Conservation (phyloP, 1,139 yeast genomes). For the Kodamaea derodonti region DNA sequence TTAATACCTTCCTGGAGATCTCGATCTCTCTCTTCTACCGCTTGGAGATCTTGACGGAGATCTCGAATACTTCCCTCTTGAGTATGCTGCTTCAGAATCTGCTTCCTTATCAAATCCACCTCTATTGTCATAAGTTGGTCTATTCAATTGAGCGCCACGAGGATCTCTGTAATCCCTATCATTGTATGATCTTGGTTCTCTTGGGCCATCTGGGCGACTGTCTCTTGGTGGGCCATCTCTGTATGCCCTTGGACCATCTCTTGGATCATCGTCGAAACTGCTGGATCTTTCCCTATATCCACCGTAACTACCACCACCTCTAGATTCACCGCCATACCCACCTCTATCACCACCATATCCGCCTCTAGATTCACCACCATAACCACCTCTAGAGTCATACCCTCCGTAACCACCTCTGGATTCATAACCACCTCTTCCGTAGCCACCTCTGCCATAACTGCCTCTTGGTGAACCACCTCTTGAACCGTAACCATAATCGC, state of each 20-base stretch:
- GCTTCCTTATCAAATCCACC: conserved; percentile 13
- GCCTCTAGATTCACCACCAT: conserved; percentile 12
- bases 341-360: conserved; percentile 16
- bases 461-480: conserved; percentile 18
- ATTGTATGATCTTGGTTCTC: conserved; percentile 10
- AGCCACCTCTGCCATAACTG: conserved; percentile 13
- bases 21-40: conserved; percentile 27
- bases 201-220: conserved; percentile 3
- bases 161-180: conserved; percentile 15
- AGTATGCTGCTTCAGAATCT: conserved; percentile 13
- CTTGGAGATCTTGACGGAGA: conserved; percentile 42
- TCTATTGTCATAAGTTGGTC: conserved; percentile 20
- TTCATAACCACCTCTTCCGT: conserved; percentile 10
- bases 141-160: conserved; percentile 18
- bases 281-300: conserved; percentile 13
- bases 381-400: conserved; percentile 9
- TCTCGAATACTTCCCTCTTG: conserved; percentile 32
- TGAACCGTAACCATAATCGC: conserved; percentile 4
- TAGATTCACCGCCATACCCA: conserved; percentile 17
- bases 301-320: conserved; percentile 10
- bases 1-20: conserved; percentile 37
- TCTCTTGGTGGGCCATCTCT: conserved; percentile 12
- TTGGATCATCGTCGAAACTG: conserved; percentile 11
- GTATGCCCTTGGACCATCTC: conserved; percentile 10
- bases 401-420: conserved; percentile 13